Evolutionary conservation across 2,329 filamentous ascomycete species (phyloP).

Genomic region (Aphanoascus verrucosus): DNA sequence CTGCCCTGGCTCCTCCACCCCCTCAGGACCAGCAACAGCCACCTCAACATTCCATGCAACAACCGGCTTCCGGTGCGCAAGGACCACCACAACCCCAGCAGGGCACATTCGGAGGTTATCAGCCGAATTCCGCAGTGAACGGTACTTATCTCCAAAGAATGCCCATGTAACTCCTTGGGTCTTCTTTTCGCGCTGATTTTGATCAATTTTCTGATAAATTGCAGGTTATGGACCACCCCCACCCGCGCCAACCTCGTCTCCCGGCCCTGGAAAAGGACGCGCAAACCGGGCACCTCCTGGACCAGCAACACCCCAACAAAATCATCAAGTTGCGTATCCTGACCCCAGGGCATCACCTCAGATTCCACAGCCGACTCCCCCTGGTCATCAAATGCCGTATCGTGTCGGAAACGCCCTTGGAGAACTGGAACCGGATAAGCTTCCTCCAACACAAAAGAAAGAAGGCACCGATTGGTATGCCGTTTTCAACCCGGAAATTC

Average conservation of each 20-base stretch:
- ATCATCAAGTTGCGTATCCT: conserved; percentile 74
- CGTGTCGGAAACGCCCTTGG: conserved; percentile 61
- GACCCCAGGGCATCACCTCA: conserved; percentile 75
- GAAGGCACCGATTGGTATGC: conserved; percentile 89
- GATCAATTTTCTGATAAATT: conserved; percentile 32
- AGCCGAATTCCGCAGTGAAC: conserved; percentile 53
- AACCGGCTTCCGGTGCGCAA: conserved; percentile 47
- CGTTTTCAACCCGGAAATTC: conserved; percentile 87
- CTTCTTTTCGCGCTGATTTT: conserved; percentile 20
- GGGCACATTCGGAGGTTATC: conserved; percentile 60
- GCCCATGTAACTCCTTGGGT: neutral
- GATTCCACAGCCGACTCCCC: conserved; percentile 70
- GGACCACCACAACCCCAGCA: conserved; percentile 61
- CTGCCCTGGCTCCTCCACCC: conserved; percentile 67
- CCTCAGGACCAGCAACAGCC: conserved; percentile 54
- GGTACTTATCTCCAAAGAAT: conserved; percentile 37
- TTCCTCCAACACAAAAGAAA: conserved; percentile 80
- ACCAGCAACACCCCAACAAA: conserved; percentile 85
- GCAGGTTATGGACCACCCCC: conserved; percentile 69
- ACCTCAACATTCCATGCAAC: conserved; percentile 49
- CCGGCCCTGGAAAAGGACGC: conserved; percentile 67
- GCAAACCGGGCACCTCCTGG: conserved; percentile 52
- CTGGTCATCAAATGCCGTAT: conserved; percentile 40
- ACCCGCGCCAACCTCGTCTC: conserved; percentile 74
- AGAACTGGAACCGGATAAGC: conserved; percentile 74